phyloP scores from a whole-genome alignment of 2,329 filamentous ascomycete species.

The Clonostachys sp. region DNA sequence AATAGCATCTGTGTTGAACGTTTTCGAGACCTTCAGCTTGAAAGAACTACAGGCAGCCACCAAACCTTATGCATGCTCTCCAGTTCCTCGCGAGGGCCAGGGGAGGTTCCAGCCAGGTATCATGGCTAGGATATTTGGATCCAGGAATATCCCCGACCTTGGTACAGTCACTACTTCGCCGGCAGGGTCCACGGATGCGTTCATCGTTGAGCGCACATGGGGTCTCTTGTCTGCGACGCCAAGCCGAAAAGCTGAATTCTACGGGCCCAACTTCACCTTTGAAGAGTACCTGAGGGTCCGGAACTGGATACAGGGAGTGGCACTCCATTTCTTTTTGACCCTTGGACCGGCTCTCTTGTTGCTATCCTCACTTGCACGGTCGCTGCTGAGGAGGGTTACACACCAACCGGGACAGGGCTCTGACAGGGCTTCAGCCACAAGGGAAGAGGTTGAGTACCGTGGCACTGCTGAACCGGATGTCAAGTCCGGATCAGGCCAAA shows the following conservation, averaged over 20 bases:
- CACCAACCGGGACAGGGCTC: slow-evolving; percentile 52
- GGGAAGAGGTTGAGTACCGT: slow-evolving; percentile 59
- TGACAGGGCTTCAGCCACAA: slow-evolving; percentile 44
- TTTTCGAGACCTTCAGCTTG: slow-evolving; percentile 48
- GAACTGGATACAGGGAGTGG: slow-evolving; percentile 43
- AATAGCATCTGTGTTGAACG: slow-evolving; percentile 58
- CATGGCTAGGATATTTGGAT: slow-evolving; percentile 42
- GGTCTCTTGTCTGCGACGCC: slow-evolving; percentile 47
- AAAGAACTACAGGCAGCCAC: slow-evolving; percentile 39
- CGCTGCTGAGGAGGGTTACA: slow-evolving; percentile 34
- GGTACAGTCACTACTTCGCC: slow-evolving; percentile 52
- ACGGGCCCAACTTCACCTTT: slow-evolving; percentile 59
- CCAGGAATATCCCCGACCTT: slow-evolving; percentile 42
- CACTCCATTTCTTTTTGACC: slow-evolving; percentile 42
- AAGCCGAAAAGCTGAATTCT: slow-evolving; percentile 38
- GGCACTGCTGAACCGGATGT: slow-evolving; percentile 59
- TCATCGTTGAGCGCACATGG: slow-evolving; percentile 59
- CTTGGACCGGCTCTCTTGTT: slow-evolving; percentile 37
- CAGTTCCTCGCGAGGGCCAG: slow-evolving; percentile 35
- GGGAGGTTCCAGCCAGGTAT: slow-evolving; percentile 16
- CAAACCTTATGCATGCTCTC: slow-evolving; percentile 53
- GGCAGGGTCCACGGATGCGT: slow-evolving; percentile 41
- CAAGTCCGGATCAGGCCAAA: slow-evolving; percentile 29
- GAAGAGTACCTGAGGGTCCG: slow-evolving; percentile 46
- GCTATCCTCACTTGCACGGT: slow-evolving; percentile 38